Evolutionary conservation across 768 basidiomycete species (phyloP), one percentile per base, ranked within the genome.

Genomic region (Strobilomyces dryophilus): DNA sequence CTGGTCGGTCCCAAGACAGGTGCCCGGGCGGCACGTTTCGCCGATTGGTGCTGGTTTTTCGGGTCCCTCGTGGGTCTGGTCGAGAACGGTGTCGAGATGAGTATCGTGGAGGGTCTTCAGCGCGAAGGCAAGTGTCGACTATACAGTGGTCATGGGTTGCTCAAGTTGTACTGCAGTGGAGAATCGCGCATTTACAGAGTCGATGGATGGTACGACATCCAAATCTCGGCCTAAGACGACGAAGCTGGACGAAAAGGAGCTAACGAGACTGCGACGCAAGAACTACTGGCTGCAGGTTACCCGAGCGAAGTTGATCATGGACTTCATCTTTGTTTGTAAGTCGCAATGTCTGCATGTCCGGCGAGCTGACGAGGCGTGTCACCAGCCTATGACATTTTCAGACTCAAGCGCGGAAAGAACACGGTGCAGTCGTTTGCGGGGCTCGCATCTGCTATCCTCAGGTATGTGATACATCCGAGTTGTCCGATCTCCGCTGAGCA

Each of bases 41-140:
- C 90, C 2, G 83, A 92, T 67, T 92, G 87, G 87, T 91, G 90
- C 65, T 93, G 90, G 91, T 77, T 93, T 57, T 71, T 87, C 27
- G 76, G 85, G 15, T 93, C 89, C 0, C 73, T 92, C 29, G 89
- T 89, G 12, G 84, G 84, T 45, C 74, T 93, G 6, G 89, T 92
- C 8, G 89, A 92, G 72, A 90, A 92, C 66, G 81, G 82, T 8
- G 83, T 93, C 4, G 89, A 93, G 66, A 76, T 85, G 61, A 77
- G 82, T 57, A 79, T 92, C 58, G 84, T 89, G 29, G 78, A 74
- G 35, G 76, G 78, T 49, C 74, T 83, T 37, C 81, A 82, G 65
- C 76, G 80, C 40, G 76, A 88, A 75, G 82, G 89, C 85, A 59
- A 54, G 68, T 54, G 10, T 14, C 15, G 14, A 35, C 0, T 20